Evolutionary conservation across 2,329 filamentous ascomycete genomes (phyloP), one percentile per base, ranked within the genome.

Genomic region (Trichoderma gracile): DNA sequence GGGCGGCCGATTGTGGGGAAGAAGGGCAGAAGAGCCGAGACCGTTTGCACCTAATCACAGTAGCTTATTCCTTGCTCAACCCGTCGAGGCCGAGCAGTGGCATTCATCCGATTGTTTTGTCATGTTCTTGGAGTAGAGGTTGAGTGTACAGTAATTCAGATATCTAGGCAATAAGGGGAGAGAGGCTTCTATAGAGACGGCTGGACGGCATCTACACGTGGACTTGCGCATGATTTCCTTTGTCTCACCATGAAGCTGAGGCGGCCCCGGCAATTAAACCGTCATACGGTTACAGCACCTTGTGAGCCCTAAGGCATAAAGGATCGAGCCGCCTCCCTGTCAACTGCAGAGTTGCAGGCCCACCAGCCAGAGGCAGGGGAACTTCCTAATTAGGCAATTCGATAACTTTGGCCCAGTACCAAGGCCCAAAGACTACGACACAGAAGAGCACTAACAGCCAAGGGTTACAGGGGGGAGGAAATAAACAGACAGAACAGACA

Each of bases 371-470:
- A 46, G n/a, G 49, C 33, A 19, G 52, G 59, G 58, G 59, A 38
- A 25, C 33, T 62, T 45, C 59, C 49, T 19, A 21, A 40, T 54
- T 62, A 62, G 59, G 59, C 59, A 62, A 62, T 62, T 62, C 49
- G 59, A 62, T 62, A 62, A 62, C 19, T 46, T 54, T 49, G 47
- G 47, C 47, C 33, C 58, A 54, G 17, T 25, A 19, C 7, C 21
- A 10, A 33, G 8, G 30, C 2, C 1, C 30, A 33, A 9, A 14
- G 46, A 25, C 23, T 33, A 23, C 17, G 17, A 46, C 21, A 5
- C 21, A 61, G 40, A 52, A 47, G n/a, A 19, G 38, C 38, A 25
- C 58, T 43, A 61, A 45, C 3, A n/a, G n/a, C 27, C 10, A 38
- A 38, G 17, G n/a, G 5, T 19, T n/a, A 53, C 15, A 21, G 46